phyloP scores from a whole-genome alignment of 1,139 yeast genomes.

The Diutina rugosa region DNA sequence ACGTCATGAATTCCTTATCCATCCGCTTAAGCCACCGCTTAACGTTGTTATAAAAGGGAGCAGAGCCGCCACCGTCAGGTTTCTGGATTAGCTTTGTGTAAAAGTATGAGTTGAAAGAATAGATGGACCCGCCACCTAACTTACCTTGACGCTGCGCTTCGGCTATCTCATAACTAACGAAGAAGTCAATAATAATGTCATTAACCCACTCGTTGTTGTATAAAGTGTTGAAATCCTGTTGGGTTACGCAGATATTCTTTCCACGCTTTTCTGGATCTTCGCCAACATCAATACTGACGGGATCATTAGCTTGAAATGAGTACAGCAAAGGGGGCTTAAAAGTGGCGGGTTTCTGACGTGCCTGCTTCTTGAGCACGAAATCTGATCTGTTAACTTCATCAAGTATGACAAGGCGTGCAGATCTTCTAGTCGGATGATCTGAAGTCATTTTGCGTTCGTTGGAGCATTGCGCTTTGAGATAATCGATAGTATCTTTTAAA shows the following conservation, averaged over 20 bases:
- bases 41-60: slow-evolving; percentile 47
- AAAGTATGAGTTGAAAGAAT: slow-evolving; percentile 76
- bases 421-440: background rate
- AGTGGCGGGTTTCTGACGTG: background rate
- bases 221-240: slow-evolving; percentile 54
- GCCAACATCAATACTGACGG: background rate
- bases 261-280: background rate
- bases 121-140: slow-evolving; percentile 21
- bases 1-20: slow-evolving; percentile 36
- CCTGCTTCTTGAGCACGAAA: background rate
- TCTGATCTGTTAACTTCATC: background rate
- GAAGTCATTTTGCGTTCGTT: background rate
- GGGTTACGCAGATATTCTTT: slow-evolving; percentile 35
- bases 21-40: slow-evolving; percentile 71
- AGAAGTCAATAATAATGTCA: slow-evolving; percentile 63
- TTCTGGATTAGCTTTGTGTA: slow-evolving; percentile 46
- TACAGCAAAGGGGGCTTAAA: background rate
- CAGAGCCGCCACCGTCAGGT: slow-evolving; percentile 6
- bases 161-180: slow-evolving; percentile 44
- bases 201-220: slow-evolving; percentile 67
- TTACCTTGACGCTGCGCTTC: slow-evolving; percentile 14
- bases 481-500: background rate
- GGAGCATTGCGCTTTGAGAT: background rate
- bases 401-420: background rate
- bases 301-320: background rate